Conservation (phyloP, 2,329 filamentous ascomycete species). For the Geosmithia flava region DNA sequence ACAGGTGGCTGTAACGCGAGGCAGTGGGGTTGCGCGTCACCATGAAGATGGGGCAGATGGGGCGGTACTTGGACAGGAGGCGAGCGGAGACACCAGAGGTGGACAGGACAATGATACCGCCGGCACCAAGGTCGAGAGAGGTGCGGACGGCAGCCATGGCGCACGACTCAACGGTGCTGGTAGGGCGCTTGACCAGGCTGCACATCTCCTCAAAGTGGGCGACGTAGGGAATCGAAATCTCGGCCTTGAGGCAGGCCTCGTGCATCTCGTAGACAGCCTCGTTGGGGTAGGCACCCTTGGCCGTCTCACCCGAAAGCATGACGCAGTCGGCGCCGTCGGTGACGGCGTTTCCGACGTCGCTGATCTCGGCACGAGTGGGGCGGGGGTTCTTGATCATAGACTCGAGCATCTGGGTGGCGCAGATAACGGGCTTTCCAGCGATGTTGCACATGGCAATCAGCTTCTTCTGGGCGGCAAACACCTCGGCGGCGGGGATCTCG, state of each 20-base stretch:
- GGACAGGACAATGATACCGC: constrained; percentile 90
- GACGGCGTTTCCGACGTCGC: constrained; percentile 95
- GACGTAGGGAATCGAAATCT: constrained; percentile 95
- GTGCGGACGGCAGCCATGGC: constrained; percentile 95
- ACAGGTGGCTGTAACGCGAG: constrained; percentile 84
- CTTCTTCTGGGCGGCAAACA: constrained; percentile 99
- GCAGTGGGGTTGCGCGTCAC: constrained; percentile 79
- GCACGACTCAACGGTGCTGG: constrained; percentile 82
- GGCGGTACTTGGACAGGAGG: constrained; percentile 94
- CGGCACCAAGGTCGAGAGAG: constrained; percentile 90
- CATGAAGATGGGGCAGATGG: constrained; percentile 99
- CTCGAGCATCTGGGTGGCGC: constrained; percentile 98
- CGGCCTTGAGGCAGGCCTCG: constrained; percentile 90
- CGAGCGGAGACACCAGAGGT: constrained; percentile 93
- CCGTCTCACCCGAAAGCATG: constrained; percentile 98
- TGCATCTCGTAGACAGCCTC: constrained; percentile 97
- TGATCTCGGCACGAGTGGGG: constrained; percentile 95
- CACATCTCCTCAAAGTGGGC: constrained; percentile 94
- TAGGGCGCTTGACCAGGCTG: constrained; percentile 69
- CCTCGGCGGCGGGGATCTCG: constrained; percentile 95
- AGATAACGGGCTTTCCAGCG: constrained; percentile 96
- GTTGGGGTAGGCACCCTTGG: constrained; percentile 89
- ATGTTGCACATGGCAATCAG: constrained; percentile 99
- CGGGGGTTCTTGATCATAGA: constrained; percentile 99
- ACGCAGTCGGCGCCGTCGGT: constrained; percentile 98